Evolutionary conservation across 129 eudicot genomes (phyloP).

Genomic region (Saussurea involucrata): DNA sequence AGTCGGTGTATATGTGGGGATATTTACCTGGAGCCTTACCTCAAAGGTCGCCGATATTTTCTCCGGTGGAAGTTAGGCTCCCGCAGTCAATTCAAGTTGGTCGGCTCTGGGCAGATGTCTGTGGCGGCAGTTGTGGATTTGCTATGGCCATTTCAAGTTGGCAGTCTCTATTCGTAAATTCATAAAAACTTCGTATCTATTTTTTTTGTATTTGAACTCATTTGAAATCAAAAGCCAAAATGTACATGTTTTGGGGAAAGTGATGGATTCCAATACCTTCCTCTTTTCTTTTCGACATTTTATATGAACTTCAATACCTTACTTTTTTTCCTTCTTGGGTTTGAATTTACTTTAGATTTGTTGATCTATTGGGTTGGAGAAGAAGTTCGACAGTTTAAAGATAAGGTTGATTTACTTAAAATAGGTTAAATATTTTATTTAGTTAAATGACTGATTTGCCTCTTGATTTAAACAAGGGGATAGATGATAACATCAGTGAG

Average conservation of each 20-base stretch:
- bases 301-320: background rate
- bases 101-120: slow-evolving; percentile 68
- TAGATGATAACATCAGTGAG: no score
- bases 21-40: slow-evolving; percentile 95
- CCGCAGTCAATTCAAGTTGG: slow-evolving; percentile 53
- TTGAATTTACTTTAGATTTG: background rate
- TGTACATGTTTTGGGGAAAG: background rate
- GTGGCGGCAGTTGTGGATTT: slow-evolving; percentile 99
- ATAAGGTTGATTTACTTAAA: no score
- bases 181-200: background rate
- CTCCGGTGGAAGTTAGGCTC: slow-evolving; percentile 64
- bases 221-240: slow-evolving; percentile 2
- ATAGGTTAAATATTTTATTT: no score
- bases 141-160: slow-evolving; percentile 94
- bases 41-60: slow-evolving; percentile 78
- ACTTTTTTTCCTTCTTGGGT: background rate
- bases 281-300: background rate
- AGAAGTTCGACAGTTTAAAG: no score
- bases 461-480: no score
- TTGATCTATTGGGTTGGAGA: background rate
- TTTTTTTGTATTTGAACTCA: background rate
- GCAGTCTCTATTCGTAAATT: background rate
- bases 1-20: slow-evolving; percentile 84
- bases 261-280: background rate
- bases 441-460: no score